Percentiles rank a stretch among this genome's conserved stretches.
Conservation (phyloP, 805 yeast species). For the Lipomyces yamanashiensis region DNA sequence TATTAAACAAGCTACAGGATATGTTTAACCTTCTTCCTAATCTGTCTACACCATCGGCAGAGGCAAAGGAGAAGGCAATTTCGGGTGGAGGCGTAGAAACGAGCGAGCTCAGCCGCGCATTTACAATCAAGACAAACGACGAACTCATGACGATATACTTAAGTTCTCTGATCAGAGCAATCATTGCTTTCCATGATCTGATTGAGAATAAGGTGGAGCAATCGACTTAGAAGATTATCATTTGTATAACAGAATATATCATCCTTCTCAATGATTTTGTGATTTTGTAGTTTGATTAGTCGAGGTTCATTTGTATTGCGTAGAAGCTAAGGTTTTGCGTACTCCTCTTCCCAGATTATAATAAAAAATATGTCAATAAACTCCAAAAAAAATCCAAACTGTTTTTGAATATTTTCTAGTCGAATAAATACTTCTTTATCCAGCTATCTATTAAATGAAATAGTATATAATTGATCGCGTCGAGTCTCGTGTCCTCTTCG, state of each 20-base stretch:
- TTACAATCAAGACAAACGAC: slow-evolving; percentile 92
- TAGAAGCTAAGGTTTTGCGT: too few relatives aligned
- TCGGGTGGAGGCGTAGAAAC: slow-evolving; percentile 42
- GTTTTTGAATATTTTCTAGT: too few relatives aligned
- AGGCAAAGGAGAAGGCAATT: slow-evolving; percentile 19
- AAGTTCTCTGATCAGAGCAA: slow-evolving; percentile 86
- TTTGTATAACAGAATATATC: slow-evolving; percentile 5
- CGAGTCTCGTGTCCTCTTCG: too few relatives aligned
- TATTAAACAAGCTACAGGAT: slow-evolving; percentile 90
- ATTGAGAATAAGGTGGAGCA: slow-evolving; percentile 89
- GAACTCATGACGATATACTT: slow-evolving; percentile 93
- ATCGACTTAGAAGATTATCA: neutral
- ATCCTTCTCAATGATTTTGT: neutral
- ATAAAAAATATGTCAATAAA: too few relatives aligned
- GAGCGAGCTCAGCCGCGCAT: slow-evolving; percentile 72
- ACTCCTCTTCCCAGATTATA: too few relatives aligned
- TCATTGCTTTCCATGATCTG: slow-evolving; percentile 93
- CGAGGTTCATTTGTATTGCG: too few relatives aligned
- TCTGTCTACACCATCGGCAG: slow-evolving; percentile 49
- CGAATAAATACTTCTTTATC: too few relatives aligned
- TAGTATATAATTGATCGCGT: too few relatives aligned
- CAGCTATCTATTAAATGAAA: too few relatives aligned
- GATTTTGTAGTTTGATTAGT: too few relatives aligned
- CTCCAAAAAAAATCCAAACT: too few relatives aligned
- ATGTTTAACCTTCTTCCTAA: slow-evolving; percentile 93